Base-by-base conservation (phyloP, 1,139 yeast genomes). In the Suhomyces wounanorum region DNA sequence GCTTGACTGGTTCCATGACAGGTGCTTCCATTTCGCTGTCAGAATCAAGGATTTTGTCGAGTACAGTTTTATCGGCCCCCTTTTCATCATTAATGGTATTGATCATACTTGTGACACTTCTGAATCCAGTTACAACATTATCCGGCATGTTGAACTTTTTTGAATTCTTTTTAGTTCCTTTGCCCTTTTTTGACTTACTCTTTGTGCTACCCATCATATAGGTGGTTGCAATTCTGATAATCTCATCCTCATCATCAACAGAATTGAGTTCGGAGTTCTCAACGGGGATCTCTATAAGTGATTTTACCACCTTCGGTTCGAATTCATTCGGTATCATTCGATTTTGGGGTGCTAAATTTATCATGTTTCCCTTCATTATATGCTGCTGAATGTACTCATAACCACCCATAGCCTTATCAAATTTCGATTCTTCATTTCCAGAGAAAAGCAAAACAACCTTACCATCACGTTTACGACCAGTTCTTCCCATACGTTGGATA, bases 401-500 rank as follows among this genome's bases (percentile, higher is more conserved):
- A 28, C 91, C 95, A 33, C 80, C 87, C 87, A 90, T 83, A 0
- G 99, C 94, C 57, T 85, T 83, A 49, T 88, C 90, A 62, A 89
- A 89, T 61, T 92, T 94, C 8, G 70, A 62, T 52, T 87, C 83
- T 66, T 95, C 99, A 57, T 84, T 84, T 14, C 87, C 82, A 7
- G 97, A 83, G 61, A 92, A 83, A 14, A 95, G 70, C 50, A 92
- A 71, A n/a, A 89, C 72, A 2, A 94, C 89, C 53, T 79, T 81
- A 44, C 99, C 99, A 57, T 88, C 90, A 57, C 97, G 75, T 63
- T 90, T 89, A 70, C 99, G 85, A 14, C 99, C 99, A 0, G 99
- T 95, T 71, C 99, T 83, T 31, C 99, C 99, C 95, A 95, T 89
- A 59, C 99, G 76, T 66, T 95, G 99, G 43, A 95, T 80, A 60